Evolutionary conservation across 805 yeast species (phyloP).

Genomic region (Saccharomycopsis malanga): DNA sequence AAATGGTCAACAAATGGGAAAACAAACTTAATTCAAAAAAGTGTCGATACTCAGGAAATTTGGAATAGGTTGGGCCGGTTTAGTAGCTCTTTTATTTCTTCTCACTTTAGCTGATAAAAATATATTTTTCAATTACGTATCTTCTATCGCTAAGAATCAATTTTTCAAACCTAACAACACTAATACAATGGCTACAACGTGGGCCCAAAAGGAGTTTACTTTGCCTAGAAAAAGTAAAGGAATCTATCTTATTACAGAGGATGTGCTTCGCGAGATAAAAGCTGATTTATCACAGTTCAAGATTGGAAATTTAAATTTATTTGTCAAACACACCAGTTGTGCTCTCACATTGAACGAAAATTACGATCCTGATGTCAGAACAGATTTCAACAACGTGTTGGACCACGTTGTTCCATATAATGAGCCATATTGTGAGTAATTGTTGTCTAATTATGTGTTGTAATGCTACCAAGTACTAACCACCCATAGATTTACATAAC

Average conservation of each 20-base stretch:
- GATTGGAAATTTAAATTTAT: conserved; percentile 58
- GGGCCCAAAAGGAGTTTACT: conserved; percentile 18
- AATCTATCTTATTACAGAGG: conserved; percentile 64
- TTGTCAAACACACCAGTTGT: conserved; percentile 75
- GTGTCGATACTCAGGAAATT: too few relatives aligned
- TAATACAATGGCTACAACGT: conserved; percentile 1
- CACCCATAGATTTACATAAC: conserved; percentile 42
- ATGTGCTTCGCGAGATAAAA: conserved; percentile 39
- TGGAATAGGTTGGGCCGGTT: too few relatives aligned
- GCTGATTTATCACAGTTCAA: conserved; percentile 56
- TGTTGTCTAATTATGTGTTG: background rate
- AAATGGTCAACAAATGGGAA: too few relatives aligned
- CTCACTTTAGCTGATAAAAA: background rate
- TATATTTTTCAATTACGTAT: background rate
- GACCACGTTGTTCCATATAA: conserved; percentile 64
- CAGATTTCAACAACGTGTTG: conserved; percentile 57
- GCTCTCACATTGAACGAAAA: conserved; percentile 73
- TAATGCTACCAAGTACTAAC: background rate
- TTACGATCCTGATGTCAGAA: conserved; percentile 71
- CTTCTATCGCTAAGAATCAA: background rate
- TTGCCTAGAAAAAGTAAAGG: conserved; percentile 33
- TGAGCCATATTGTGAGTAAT: conserved; percentile 18
- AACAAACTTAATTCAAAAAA: background rate
- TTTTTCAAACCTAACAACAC: background rate
- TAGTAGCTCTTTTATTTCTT: background rate